phyloP scores from a whole-genome alignment of 2,329 filamentous ascomycete species.

The Curvularia eragrostidis region DNA sequence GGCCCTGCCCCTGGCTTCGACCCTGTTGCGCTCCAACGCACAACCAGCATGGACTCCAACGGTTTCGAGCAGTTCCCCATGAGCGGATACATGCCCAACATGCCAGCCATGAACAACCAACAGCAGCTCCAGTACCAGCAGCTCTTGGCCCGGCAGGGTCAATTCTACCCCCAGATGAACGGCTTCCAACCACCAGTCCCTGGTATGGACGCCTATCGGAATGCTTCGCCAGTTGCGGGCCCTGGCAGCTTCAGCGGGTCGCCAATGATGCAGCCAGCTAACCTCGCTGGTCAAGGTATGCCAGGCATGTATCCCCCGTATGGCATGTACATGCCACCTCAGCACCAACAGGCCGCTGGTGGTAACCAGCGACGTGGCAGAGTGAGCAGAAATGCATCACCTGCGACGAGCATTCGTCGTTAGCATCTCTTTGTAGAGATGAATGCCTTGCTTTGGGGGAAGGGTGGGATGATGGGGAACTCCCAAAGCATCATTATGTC shows the following conservation, averaged over 20 bases:
- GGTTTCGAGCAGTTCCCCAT: conserved; percentile 55
- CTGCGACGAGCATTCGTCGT: conserved; percentile 26
- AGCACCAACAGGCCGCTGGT: conserved; percentile 52
- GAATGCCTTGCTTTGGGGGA: conserved; percentile 12
- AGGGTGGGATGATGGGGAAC: background rate
- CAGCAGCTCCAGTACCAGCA: conserved; percentile 66
- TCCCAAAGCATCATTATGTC: background rate
- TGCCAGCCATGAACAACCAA: conserved; percentile 53
- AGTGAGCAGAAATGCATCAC: conserved; percentile 52
- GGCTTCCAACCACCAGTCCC: conserved; percentile 50
- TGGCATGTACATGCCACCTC: conserved; percentile 58
- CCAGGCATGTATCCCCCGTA: conserved; percentile 53
- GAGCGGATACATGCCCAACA: conserved; percentile 48
- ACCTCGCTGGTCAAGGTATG: conserved; percentile 51
- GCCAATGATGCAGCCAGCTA: conserved; percentile 58
- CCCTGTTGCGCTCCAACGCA: conserved; percentile 54
- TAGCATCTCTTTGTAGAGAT: conserved; percentile 41
- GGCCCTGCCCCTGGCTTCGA: conserved; percentile 50
- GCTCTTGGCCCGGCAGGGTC: conserved; percentile 58
- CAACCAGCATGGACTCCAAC: conserved; percentile 58
- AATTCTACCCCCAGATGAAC: conserved; percentile 56
- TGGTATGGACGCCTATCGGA: conserved; percentile 53
- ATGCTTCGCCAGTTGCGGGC: conserved; percentile 50
- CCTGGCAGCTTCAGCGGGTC: conserved; percentile 50
- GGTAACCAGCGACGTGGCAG: conserved; percentile 61